Evolutionary conservation across 106 monocot species (phyloP).

Genomic region (Apostasia shenzhenica): DNA sequence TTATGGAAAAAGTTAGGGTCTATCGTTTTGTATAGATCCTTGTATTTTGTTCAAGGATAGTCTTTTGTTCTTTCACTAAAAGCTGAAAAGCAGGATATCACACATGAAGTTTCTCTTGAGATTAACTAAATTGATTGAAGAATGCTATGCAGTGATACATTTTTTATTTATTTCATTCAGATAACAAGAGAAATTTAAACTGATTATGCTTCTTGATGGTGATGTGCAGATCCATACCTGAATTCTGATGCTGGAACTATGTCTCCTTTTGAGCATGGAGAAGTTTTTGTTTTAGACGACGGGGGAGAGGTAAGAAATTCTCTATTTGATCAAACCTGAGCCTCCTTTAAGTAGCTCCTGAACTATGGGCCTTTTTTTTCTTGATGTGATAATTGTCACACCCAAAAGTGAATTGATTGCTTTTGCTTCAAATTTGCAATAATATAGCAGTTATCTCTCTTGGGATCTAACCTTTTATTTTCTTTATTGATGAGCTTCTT

Average conservation of each 20-base stretch:
- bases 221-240: constrained; percentile 5
- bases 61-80: too few relatives aligned
- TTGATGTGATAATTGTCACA: too few relatives aligned
- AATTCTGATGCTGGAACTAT: constrained; percentile 12
- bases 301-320: constrained; percentile 12
- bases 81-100: too few relatives aligned
- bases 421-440: too few relatives aligned
- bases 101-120: background rate
- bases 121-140: background rate
- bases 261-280: constrained; percentile 14
- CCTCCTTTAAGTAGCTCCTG: background rate
- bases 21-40: too few relatives aligned
- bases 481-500: too few relatives aligned
- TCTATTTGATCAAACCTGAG: background rate
- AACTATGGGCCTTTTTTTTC: background rate
- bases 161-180: background rate
- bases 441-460: too few relatives aligned
- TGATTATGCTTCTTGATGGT: background rate
- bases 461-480: background rate
- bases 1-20: too few relatives aligned
- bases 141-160: background rate
- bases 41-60: too few relatives aligned
- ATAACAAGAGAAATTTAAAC: background rate
- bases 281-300: constrained; percentile 16
- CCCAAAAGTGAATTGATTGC: too few relatives aligned